Percentiles rank a stretch among this genome's conserved stretches.
Conservation (phyloP, 78 protist species). For the Anaeramoeba flamelloides region DNA sequence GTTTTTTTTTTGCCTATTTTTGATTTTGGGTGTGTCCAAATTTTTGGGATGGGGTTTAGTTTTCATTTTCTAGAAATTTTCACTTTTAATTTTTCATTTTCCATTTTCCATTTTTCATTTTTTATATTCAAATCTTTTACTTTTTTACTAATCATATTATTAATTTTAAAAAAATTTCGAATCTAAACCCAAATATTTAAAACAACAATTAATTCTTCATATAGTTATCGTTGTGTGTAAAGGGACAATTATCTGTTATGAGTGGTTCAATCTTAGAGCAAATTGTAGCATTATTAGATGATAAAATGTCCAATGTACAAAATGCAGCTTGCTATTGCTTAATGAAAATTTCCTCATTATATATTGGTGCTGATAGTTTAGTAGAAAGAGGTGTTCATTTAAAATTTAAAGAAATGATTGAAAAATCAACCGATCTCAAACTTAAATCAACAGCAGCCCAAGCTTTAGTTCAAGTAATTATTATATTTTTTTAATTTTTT, state of each 20-base stretch:
- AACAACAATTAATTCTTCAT: background rate
- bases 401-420: background rate
- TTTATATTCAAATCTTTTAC: too few species aligned
- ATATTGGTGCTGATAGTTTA: background rate
- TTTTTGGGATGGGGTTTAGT: too few species aligned
- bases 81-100: too few species aligned
- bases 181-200: too few species aligned
- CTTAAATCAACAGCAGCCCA: background rate
- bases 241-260: background rate
- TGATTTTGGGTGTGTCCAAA: too few species aligned
- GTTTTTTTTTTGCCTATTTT: too few species aligned
- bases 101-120: too few species aligned
- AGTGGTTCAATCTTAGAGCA: background rate
- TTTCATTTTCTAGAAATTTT: too few species aligned
- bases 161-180: too few species aligned
- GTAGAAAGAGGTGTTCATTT: background rate
- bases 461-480: background rate
- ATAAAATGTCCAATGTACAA: background rate
- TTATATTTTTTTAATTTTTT: background rate
- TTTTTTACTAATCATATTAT: too few species aligned
- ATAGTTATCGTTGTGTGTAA: background rate
- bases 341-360: background rate
- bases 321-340: conserved; percentile 1
- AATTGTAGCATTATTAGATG: background rate
- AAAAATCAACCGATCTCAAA: background rate